These are phyloP conservation scores for Globisporangium uncinulatum DNA, from an alignment of 352 stramenopile species.

Conservation along the genomic window DNA sequence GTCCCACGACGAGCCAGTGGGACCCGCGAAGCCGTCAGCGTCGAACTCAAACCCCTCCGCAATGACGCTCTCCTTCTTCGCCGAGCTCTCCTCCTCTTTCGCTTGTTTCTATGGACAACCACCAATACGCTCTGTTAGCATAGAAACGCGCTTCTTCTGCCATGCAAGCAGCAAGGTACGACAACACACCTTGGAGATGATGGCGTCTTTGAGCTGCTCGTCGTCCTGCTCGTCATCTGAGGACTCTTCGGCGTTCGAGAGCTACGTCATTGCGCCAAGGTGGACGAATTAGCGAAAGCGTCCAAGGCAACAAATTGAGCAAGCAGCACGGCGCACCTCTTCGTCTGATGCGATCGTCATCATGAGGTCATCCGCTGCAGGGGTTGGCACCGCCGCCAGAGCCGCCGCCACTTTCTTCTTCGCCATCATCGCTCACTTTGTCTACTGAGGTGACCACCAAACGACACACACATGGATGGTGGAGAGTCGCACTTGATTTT, in stretches of 20 bases:
- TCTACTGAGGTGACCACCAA: constrained; percentile 12
- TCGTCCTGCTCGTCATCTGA: constrained; percentile 58
- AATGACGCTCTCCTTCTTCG: constrained; percentile 55
- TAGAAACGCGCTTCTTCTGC: not conserved
- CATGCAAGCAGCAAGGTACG: not conserved
- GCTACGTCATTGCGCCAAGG: constrained; percentile 6
- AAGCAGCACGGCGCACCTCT: constrained; percentile 25
- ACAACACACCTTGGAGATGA: constrained; percentile 54
- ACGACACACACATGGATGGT: constrained; percentile 19
- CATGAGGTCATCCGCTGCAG: constrained; percentile 62
- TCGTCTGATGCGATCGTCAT: constrained; percentile 89
- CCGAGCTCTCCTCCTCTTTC: constrained; percentile 25
- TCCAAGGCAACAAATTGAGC: not conserved
- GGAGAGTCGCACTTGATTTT: constrained; percentile 8
- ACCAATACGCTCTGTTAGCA: not conserved
- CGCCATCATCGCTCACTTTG: not conserved
- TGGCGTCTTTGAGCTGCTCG: constrained; percentile 41
- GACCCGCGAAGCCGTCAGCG: constrained; percentile 45
- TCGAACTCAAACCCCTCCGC: constrained; percentile 86
- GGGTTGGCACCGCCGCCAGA: not conserved
- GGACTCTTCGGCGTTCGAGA: constrained; percentile 68
- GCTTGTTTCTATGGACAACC: constrained; percentile 60
- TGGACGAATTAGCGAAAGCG: not conserved
- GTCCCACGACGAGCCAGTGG: constrained; percentile 74
- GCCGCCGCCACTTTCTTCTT: not conserved